Conservation (phyloP, 257 asterid genomes). For the Solanum chiquidenum region DNA sequence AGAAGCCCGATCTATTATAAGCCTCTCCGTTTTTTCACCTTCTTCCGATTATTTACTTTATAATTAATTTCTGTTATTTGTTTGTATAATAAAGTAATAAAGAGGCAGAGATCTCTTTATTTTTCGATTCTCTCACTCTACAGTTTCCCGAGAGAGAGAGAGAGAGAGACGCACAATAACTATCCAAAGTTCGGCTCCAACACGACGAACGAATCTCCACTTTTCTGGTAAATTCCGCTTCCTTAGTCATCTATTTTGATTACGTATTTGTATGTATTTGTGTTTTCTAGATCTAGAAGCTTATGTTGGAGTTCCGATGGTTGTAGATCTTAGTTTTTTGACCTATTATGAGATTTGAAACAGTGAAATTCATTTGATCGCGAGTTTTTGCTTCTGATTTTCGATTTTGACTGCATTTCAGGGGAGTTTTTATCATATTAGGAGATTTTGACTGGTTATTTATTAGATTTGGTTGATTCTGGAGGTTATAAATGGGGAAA, state of each 20-base stretch:
- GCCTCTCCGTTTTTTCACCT: neutral
- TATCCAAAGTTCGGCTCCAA: neutral
- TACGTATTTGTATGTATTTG: neutral
- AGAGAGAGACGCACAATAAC: neutral
- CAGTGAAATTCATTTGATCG: neutral
- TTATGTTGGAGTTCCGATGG: neutral
- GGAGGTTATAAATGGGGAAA: slow-evolving; percentile 60
- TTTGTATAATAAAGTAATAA: neutral
- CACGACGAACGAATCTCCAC: neutral
- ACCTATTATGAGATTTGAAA: neutral
- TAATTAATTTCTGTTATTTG: neutral
- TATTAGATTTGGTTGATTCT: neutral
- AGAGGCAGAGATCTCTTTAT: neutral
- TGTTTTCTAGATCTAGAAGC: neutral
- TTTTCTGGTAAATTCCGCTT: neutral
- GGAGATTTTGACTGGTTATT: slow-evolving; percentile 5
- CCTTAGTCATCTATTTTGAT: neutral
- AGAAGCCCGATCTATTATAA: neutral
- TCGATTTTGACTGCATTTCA: slow-evolving; percentile 5
- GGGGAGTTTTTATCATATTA: slow-evolving; percentile 13
- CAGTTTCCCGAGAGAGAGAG: neutral
- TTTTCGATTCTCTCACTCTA: neutral
- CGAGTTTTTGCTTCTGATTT: neutral
- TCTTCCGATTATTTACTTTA: neutral
- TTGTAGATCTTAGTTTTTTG: neutral